Conservation (phyloP, 768 basidiomycete species). For the Termitomyces sp. region DNA sequence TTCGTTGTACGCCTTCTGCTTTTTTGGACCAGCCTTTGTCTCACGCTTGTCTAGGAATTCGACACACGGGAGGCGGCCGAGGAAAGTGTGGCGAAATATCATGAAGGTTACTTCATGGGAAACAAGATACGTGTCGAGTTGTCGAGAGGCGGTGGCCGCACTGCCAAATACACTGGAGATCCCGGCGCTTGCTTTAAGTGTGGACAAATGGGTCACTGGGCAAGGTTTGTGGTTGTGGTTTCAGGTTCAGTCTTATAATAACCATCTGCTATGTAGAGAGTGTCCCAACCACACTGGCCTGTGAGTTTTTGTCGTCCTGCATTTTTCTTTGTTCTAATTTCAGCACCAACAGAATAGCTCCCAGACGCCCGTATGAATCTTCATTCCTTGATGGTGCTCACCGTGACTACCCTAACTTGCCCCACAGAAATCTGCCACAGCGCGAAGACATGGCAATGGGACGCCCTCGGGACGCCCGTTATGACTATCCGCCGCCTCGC, state of each 20-base stretch:
- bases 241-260: background rate
- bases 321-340: background rate
- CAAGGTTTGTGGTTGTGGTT: constrained; percentile 52
- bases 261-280: constrained; percentile 45
- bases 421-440: constrained; percentile 39
- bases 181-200: constrained; percentile 90
- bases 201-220: constrained; percentile 86
- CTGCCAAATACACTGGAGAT: constrained; percentile 80
- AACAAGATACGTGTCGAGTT: constrained; percentile 88
- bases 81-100: constrained; percentile 83
- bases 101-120: constrained; percentile 90
- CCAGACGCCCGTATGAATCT: constrained; percentile 48
- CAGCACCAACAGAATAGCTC: constrained; percentile 24
- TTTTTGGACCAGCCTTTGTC: background rate
- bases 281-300: constrained; percentile 58
- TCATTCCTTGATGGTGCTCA: constrained; percentile 60
- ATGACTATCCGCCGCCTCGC: constrained; percentile 60
- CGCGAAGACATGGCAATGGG: constrained; percentile 59
- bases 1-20: constrained; percentile 66
- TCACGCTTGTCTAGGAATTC: constrained; percentile 61
- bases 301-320: constrained; percentile 38
- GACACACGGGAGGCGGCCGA: constrained; percentile 79
- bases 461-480: constrained; percentile 52
- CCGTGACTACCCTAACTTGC: constrained; percentile 49
- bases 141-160: constrained; percentile 80